Evolutionary conservation across 768 basidiomycete genomes (phyloP), one percentile per base, ranked within the genome.

Genomic region (Mycena floridula): DNA sequence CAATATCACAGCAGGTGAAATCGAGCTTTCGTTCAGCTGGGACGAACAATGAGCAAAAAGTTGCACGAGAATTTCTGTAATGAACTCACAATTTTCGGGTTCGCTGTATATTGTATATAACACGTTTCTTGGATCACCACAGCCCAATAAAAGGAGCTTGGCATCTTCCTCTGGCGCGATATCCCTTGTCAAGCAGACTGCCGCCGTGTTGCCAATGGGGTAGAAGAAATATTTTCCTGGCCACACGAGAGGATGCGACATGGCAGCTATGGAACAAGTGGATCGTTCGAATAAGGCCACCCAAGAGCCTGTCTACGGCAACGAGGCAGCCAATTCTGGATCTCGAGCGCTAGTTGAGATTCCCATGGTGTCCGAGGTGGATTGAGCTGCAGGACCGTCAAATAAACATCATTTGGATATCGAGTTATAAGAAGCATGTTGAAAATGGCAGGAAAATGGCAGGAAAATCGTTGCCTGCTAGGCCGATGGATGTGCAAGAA

Each of bases 131-230:
- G 67, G 64, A 37, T 69, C 67, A 18, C 68, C 67, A 43, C 67
- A 69, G 4, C 59, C 68, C 11, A 67, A 46, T 35, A 68, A 55
- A 0, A 70, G 48, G 23, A 70, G 43, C 18, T 62, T 47, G 15
- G 65, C 69, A 21, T 51, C 36, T 37, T 62, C 54, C 44, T 63
- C 65, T 5, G 61, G 65, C 43, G 63, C 50, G 12, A 72, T 51
- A 40, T 60, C 54, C 44, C 62, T 56, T 2, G 63, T 63, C 4
- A 71, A 50, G 18, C 50, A 58, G 3, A 68, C 52, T 15, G 69
- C 67, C 11, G 69, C 54, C 3, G 69, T 70, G 42, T 70, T 72
- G 25, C 70, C 70, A 16, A 69, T 45, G 5, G 68, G 61, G 44
- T 70, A 72, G 51, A 67, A 70, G 45, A 61, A 67, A 5, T 53